Conservation (phyloP, 2,329 filamentous ascomycete genomes). For the Emmonsiellopsis sp. region DNA sequence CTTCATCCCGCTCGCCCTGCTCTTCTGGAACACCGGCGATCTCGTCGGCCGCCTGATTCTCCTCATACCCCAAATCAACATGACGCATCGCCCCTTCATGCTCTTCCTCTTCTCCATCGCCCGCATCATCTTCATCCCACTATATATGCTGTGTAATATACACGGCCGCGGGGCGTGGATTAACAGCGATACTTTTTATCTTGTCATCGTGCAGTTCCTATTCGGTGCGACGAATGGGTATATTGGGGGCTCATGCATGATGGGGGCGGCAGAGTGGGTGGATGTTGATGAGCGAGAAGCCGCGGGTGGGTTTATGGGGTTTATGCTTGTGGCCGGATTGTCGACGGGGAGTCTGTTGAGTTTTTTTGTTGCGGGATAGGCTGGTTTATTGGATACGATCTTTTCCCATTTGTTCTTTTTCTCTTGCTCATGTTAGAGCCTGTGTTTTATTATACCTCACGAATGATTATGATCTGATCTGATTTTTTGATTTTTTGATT, state of each 20-base stretch:
- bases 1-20: constrained; percentile 84
- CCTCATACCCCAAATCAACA: constrained; percentile 44
- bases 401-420: background rate
- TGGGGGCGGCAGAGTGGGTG: constrained; percentile 75
- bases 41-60: constrained; percentile 66
- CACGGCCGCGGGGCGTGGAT: constrained; percentile 64
- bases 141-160: constrained; percentile 88
- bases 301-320: constrained; percentile 85
- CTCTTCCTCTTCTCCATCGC: constrained; percentile 60
- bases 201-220: constrained; percentile 69
- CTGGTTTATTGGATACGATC: background rate
- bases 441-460: background rate
- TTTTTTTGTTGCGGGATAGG: constrained; percentile 54
- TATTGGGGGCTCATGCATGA: constrained; percentile 82
- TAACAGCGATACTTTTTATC: constrained; percentile 77
- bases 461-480: background rate
- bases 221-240: constrained; percentile 86
- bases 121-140: constrained; percentile 63
- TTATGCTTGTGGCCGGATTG: constrained; percentile 79
- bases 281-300: constrained; percentile 76
- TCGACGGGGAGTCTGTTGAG: constrained; percentile 80
- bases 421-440: background rate
- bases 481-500: no score
- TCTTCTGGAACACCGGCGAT: constrained; percentile 91
- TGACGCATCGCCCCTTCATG: constrained; percentile 54